Conservation (phyloP, 2,329 filamentous ascomycete species). For the Calonectria montana region DNA sequence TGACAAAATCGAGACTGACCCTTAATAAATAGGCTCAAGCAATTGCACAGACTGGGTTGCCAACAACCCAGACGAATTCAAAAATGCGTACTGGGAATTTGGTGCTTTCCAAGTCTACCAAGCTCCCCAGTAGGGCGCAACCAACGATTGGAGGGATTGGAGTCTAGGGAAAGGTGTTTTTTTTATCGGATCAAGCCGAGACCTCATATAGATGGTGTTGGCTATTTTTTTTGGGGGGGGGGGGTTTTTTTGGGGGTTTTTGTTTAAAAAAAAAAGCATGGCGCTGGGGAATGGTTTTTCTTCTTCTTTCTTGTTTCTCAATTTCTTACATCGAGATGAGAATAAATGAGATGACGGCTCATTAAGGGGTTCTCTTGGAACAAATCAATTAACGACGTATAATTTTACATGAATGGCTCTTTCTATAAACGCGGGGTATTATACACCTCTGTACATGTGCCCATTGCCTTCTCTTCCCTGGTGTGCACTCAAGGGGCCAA, state of each 20-base stretch:
- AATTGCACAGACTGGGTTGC: slow-evolving; percentile 70
- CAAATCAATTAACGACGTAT: slow-evolving; percentile 19
- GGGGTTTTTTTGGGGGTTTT: too few relatives aligned
- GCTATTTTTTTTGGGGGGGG: slow-evolving; percentile 14
- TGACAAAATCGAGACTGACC: slow-evolving; percentile 8
- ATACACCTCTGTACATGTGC: slow-evolving; percentile 35
- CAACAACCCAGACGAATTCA: slow-evolving; percentile 66
- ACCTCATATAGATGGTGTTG: not conserved
- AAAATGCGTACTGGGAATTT: slow-evolving; percentile 74
- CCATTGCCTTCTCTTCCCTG: slow-evolving; percentile 21
- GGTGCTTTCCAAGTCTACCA: slow-evolving; percentile 69
- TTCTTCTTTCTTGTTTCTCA: not conserved
- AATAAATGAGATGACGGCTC: slow-evolving; percentile 6
- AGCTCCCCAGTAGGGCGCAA: slow-evolving; percentile 30
- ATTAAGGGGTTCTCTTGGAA: slow-evolving; percentile 20
- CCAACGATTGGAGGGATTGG: not conserved
- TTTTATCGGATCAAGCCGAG: not conserved
- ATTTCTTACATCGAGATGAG: not conserved
- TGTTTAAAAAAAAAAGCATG: too few relatives aligned
- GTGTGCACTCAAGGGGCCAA: slow-evolving; percentile 20
- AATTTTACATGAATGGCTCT: slow-evolving; percentile 25
- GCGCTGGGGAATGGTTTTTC: slow-evolving; percentile 28
- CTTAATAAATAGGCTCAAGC: slow-evolving; percentile 54
- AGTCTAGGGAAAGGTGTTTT: not conserved
- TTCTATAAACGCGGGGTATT: slow-evolving; percentile 35